phyloP scores from a whole-genome alignment of 768 basidiomycete genomes.

The Serendipita indica region DNA sequence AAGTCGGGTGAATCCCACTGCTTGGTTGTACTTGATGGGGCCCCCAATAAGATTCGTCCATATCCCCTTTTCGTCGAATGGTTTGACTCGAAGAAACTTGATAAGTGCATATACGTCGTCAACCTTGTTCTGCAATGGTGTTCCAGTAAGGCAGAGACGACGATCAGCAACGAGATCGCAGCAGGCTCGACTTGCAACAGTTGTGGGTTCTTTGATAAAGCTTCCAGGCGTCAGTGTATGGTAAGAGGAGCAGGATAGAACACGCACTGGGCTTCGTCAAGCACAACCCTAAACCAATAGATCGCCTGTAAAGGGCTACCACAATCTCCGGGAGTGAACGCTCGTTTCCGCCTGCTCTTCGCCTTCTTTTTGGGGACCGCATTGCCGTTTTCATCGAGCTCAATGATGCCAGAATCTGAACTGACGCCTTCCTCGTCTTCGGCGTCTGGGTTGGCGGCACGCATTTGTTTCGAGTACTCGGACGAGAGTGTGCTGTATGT shows the following conservation, averaged over 20 bases:
- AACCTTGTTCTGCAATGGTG: conserved; percentile 96
- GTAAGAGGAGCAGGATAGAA: neutral
- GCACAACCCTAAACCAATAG: conserved; percentile 90
- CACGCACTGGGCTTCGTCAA: conserved; percentile 93
- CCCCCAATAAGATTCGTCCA: conserved; percentile 91
- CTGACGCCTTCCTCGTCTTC: conserved; percentile 44
- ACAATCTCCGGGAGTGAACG: conserved; percentile 22
- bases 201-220: conserved; percentile 90
- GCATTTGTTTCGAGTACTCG: conserved; percentile 81
- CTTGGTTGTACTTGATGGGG: conserved; percentile 83
- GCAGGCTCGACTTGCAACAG: conserved; percentile 86
- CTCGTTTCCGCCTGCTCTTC: conserved; percentile 52
- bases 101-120: conserved; percentile 96
- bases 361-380: conserved; percentile 46
- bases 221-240: conserved; percentile 28
- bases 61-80: conserved; percentile 81
- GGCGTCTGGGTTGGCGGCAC: conserved; percentile 44
- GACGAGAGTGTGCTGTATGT: conserved; percentile 92
- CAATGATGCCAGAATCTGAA: conserved; percentile 38
- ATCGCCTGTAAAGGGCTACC: conserved; percentile 83
- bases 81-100: conserved; percentile 84
- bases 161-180: conserved; percentile 92
- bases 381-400: conserved; percentile 55
- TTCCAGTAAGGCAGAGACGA: conserved; percentile 89
- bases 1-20: conserved; percentile 79